A percentile compares a stretch with the other conserved stretches of the same genome.
Evolutionary conservation across 2,329 filamentous ascomycete genomes (phyloP).

Genomic region (Microsporum canis): DNA sequence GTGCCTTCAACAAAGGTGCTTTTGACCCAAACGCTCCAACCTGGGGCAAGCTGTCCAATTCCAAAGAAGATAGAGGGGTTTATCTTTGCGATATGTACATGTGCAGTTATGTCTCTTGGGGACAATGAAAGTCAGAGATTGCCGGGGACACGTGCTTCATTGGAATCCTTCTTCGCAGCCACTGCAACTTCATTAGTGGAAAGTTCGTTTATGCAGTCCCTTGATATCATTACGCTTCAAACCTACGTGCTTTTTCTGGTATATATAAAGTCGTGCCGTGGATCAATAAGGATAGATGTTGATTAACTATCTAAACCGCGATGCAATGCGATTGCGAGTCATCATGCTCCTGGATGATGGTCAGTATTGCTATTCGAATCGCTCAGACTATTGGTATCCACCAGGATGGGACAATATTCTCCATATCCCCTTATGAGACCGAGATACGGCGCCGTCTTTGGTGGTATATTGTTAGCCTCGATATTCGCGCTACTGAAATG

Average conservation of each 20-base stretch:
- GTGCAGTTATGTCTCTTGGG: constrained; percentile 22
- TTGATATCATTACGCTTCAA: constrained; percentile 35
- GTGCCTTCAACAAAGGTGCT: constrained; percentile 54
- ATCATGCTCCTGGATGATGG: constrained; percentile 22
- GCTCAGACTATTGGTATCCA: constrained; percentile 60
- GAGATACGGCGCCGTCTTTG: constrained; percentile 62
- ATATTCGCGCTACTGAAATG: constrained; percentile 58
- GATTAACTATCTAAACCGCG: neutral
- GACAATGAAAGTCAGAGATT: constrained; percentile 26
- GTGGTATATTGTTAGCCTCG: constrained; percentile 61
- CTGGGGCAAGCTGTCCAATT: neutral
- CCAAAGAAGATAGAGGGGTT: constrained; percentile 8
- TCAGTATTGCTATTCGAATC: constrained; percentile 56
- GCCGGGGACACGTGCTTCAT: constrained; percentile 18
- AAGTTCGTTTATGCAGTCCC: constrained; percentile 34
- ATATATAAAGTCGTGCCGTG: neutral
- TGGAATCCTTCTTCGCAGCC: neutral
- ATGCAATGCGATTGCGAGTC: neutral
- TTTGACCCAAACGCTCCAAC: neutral
- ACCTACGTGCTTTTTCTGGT: constrained; percentile 36
- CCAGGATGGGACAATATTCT: constrained; percentile 44
- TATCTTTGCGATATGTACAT: constrained; percentile 21
- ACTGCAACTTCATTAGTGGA: constrained; percentile 18
- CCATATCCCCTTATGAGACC: constrained; percentile 44
- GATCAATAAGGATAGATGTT: neutral